Evolutionary conservation across 495 filamentous ascomycete genomes (phyloP), one percentile per base, ranked within the genome.

Genomic region (Lindgomyces ingoldianus): DNA sequence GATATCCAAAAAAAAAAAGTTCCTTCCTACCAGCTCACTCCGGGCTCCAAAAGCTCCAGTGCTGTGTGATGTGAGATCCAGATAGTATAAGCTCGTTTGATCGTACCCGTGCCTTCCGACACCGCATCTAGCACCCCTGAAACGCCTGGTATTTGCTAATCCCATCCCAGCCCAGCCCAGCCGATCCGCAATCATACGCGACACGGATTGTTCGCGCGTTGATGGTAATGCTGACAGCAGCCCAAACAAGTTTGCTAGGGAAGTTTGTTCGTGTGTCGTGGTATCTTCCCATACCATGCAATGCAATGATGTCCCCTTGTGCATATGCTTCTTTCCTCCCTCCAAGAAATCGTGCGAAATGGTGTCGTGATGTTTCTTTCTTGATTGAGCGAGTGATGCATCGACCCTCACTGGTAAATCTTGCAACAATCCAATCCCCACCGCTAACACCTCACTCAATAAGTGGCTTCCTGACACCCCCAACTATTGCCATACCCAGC

Each of bases 401-500:
- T n/a, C n/a, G n/a, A n/a, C 33, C 33, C 33, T 39, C 33, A 14
- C 42, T 46, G 26, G n/a, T 9, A 55, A 27, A 30, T 39, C 22
- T 27, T 46, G 16, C 39, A 45, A 21, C 39, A 22, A 30, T 45
- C 55, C 55, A 30, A 21, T 26, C 26, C 24, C 26, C 26, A 6
- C 19, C 33, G 21, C 30, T n/a, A 12, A n/a, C 29, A 29, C 50
- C 62, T 89, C 80, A 98, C 77, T 98, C 91, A 64, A 98, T 98
- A 57, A 96, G 75, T 47, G 89, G 88, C 73, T 93, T 97, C 76
- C 94, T 87, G 58, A 89, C 84, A 1, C 89, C 89, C 16, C 89
- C 91, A 21, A 97, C 91, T 71, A 93, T 85, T 26, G 93, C 89
- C 58, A 94, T 83, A 3, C 93, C 93, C 9, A 98, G 78, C 41